Evolutionary conservation across 2,329 filamentous ascomycete genomes (phyloP).

Genomic region (Didymella segeticola): DNA sequence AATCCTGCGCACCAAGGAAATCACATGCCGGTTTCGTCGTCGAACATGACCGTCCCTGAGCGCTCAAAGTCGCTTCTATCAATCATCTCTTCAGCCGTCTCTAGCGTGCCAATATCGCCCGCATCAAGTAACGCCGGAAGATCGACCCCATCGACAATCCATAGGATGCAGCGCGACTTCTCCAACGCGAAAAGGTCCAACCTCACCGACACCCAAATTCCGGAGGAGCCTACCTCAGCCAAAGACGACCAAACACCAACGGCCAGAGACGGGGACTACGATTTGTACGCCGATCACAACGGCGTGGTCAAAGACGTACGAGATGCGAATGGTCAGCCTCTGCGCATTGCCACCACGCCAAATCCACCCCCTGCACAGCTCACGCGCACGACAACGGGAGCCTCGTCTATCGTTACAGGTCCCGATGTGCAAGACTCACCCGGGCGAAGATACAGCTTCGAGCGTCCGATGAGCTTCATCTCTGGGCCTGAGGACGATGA

Average conservation of each 20-base stretch:
- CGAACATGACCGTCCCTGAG: constrained; percentile 30
- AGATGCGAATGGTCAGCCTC: constrained; percentile 38
- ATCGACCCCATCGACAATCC: constrained; percentile 41
- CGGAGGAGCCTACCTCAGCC: constrained; percentile 28
- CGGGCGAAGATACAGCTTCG: constrained; percentile 36
- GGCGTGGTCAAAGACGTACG: constrained; percentile 46
- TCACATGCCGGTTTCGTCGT: constrained; percentile 20
- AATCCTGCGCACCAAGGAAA: constrained; percentile 19
- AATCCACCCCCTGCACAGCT: constrained; percentile 10
- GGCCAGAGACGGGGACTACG: constrained; percentile 37
- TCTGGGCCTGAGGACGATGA: constrained; percentile 43
- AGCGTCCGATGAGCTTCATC: constrained; percentile 49
- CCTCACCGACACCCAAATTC: constrained; percentile 31
- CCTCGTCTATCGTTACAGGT: constrained; percentile 7
- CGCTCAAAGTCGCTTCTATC: constrained; percentile 46
- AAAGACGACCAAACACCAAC: constrained; percentile 24
- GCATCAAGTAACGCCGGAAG: constrained; percentile 35
- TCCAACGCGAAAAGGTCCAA: constrained; percentile 29
- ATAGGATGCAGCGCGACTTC: constrained; percentile 33
- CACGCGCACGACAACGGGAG: constrained; percentile 5
- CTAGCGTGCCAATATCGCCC: constrained; percentile 38
- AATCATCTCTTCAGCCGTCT: constrained; percentile 46
- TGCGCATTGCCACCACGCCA: constrained; percentile 24
- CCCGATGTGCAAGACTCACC: constrained; percentile 29
- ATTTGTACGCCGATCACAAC: constrained; percentile 48